Evolutionary conservation across 192 early-diverging fungal genomes (phyloP).

Genomic region (Linnemannia exigua): DNA sequence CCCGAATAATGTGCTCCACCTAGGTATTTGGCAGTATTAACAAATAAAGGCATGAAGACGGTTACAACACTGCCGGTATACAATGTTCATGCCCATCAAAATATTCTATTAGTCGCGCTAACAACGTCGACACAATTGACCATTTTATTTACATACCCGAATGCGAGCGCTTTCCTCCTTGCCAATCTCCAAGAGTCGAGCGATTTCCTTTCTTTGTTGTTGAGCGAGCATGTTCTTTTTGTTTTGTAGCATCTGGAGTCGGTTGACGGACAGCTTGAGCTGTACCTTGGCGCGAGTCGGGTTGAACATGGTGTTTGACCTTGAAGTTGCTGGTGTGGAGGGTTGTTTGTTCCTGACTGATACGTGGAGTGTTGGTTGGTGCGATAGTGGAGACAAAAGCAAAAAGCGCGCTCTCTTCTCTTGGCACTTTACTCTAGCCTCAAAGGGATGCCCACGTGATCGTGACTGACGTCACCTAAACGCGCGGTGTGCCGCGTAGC

Average conservation of each 20-base stretch:
- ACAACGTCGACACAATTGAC: no score
- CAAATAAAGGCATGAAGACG: slow-evolving; percentile 23
- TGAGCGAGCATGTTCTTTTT: slow-evolving; percentile 86
- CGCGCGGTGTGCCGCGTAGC: not conserved
- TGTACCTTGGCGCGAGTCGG: slow-evolving; percentile 85
- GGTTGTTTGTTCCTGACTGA: not conserved
- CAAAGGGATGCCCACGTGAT: not conserved
- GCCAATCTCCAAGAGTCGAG: slow-evolving; percentile 80
- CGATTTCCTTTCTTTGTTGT: slow-evolving; percentile 86
- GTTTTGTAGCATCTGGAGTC: slow-evolving; percentile 89
- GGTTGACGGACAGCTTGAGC: slow-evolving; percentile 88
- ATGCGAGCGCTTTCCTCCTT: slow-evolving; percentile 92
- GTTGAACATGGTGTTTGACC: slow-evolving; percentile 57
- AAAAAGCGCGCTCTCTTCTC: no score
- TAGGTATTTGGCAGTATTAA: not conserved
- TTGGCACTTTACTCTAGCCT: not conserved
- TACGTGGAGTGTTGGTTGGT: not conserved
- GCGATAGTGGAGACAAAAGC: no score
- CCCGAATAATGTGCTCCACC: slow-evolving; percentile 92
- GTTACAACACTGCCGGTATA: not conserved
- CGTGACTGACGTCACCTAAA: not conserved
- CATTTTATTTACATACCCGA: no score
- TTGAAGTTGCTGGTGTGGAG: not conserved
- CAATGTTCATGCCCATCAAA: no score
- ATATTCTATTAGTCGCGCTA: no score